These are phyloP conservation scores for Ganoderma lingzhi DNA, from an alignment of 1,284 basidiomycete genomes.

Conservation along the genomic window DNA sequence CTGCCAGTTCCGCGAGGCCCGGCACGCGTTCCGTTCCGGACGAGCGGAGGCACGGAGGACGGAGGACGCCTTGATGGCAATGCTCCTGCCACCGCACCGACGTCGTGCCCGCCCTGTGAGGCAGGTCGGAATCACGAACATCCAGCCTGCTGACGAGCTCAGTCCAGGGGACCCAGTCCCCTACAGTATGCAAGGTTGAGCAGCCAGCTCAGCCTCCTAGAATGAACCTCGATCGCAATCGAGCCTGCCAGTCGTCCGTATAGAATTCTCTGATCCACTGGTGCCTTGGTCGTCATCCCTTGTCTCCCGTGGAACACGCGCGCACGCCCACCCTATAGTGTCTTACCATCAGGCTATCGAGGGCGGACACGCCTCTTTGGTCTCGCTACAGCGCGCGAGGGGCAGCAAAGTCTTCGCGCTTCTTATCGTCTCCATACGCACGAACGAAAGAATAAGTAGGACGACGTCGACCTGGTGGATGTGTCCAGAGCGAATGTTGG, in stretches of 20 bases:
- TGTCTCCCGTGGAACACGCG: background rate
- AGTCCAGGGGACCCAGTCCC: background rate
- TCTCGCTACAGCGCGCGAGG: background rate
- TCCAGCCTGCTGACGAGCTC: background rate
- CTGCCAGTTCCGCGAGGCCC: background rate
- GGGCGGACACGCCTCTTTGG: background rate
- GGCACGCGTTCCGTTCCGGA: conserved; percentile 1
- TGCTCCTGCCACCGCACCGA: background rate
- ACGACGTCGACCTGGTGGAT: background rate
- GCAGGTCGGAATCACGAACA: background rate
- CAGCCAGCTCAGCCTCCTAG: background rate
- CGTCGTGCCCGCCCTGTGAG: background rate
- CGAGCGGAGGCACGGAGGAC: background rate
- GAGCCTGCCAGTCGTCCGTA: background rate
- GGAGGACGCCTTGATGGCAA: conserved; percentile 2
- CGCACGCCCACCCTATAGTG: background rate
- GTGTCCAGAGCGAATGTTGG: background rate
- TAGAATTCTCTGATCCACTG: conserved; percentile 10
- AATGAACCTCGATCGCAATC: conserved; percentile 8
- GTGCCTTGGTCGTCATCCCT: too few species aligned
- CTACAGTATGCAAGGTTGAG: too few species aligned
- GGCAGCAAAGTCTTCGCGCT: background rate
- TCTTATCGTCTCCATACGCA: background rate
- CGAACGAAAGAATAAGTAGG: background rate
- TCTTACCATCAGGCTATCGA: background rate